Evolutionary conservation across 2,329 filamentous ascomycete species (phyloP).

Genomic region (Fusarium sp.): DNA sequence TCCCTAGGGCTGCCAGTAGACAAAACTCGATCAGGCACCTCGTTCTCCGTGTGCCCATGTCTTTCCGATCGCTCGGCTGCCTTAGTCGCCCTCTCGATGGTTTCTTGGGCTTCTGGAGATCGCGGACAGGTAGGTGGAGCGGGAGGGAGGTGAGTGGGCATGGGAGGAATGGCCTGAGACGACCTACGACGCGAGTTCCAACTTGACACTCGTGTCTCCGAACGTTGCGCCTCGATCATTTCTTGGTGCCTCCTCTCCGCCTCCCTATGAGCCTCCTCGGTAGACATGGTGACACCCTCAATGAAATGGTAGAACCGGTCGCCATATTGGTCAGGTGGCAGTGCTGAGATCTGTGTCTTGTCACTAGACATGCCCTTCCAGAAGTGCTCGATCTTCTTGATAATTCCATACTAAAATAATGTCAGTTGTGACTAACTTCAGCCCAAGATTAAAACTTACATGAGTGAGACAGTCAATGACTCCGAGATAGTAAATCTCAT

Average conservation of each 20-base stretch:
- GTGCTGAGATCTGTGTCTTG: slow-evolving; percentile 89
- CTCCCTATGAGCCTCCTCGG: slow-evolving; percentile 85
- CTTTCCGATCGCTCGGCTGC: slow-evolving; percentile 56
- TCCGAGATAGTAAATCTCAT: slow-evolving; percentile 97
- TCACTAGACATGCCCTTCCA: slow-evolving; percentile 93
- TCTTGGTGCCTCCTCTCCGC: slow-evolving; percentile 72
- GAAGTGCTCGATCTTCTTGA: slow-evolving; percentile 97
- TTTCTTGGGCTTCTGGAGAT: slow-evolving; percentile 59
- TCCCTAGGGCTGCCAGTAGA: slow-evolving; percentile 56
- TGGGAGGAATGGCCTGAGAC: slow-evolving; percentile 58
- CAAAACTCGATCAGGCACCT: slow-evolving; percentile 75
- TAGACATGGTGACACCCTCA: slow-evolving; percentile 88
- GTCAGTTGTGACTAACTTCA: slow-evolving; percentile 45
- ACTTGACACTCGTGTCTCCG: slow-evolving; percentile 55
- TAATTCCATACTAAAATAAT: slow-evolving; percentile 81
- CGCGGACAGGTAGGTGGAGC: slow-evolving; percentile 53
- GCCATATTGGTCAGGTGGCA: slow-evolving; percentile 91
- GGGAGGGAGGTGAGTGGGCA: slow-evolving; percentile 64
- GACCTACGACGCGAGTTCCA: slow-evolving; percentile 57
- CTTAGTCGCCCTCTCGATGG: slow-evolving; percentile 58
- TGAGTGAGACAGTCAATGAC: slow-evolving; percentile 99
- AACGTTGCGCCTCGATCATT: slow-evolving; percentile 60
- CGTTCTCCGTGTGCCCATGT: slow-evolving; percentile 58
- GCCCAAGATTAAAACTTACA: slow-evolving; percentile 69
- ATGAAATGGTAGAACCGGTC: slow-evolving; percentile 96